A percentile compares a stretch with the other conserved stretches of the same genome.
Conservation (phyloP, 768 basidiomycete genomes). For the Phaeotremella skinneri region DNA sequence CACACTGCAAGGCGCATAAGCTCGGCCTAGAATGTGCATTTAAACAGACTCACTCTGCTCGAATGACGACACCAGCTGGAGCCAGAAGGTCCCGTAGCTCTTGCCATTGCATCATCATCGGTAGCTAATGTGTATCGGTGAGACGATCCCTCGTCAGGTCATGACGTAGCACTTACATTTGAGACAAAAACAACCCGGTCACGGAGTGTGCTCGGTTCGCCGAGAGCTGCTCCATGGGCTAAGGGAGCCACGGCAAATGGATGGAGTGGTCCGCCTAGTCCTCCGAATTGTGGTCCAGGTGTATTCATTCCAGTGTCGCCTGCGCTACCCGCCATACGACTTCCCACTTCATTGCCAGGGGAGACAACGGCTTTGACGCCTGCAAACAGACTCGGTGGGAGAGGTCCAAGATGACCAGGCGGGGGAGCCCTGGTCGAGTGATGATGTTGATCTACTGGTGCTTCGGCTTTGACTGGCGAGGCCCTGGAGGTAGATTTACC, state of each 20-base stretch:
- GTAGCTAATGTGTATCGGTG: slow-evolving; percentile 35
- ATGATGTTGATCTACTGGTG: neutral
- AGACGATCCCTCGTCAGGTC: neutral
- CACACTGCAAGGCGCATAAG: slow-evolving; percentile 13
- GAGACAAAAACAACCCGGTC: slow-evolving; percentile 43
- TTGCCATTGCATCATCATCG: slow-evolving; percentile 67
- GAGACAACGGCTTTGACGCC: slow-evolving; percentile 20
- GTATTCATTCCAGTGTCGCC: neutral
- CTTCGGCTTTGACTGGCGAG: slow-evolving; percentile 8
- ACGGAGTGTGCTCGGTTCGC: slow-evolving; percentile 38
- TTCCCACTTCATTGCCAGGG: neutral
- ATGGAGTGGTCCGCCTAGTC: neutral
- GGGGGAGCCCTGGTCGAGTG: slow-evolving; percentile 13
- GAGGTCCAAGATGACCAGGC: slow-evolving; percentile 21
- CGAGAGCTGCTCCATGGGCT: slow-evolving; percentile 23
- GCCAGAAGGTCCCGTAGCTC: slow-evolving; percentile 95
- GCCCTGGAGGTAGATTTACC: slow-evolving; percentile 1
- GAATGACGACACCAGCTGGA: slow-evolving; percentile 80
- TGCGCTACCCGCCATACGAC: neutral
- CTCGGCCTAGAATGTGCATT: neutral
- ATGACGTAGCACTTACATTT: slow-evolving; percentile 27
- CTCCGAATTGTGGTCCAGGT: slow-evolving; percentile 1
- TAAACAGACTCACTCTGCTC: slow-evolving; percentile 58
- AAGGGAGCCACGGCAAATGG: slow-evolving; percentile 3
- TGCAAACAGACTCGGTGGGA: slow-evolving; percentile 24